Evolutionary conservation across 139 green algal genomes (phyloP).

Genomic region (Volvox reticuliferus): DNA sequence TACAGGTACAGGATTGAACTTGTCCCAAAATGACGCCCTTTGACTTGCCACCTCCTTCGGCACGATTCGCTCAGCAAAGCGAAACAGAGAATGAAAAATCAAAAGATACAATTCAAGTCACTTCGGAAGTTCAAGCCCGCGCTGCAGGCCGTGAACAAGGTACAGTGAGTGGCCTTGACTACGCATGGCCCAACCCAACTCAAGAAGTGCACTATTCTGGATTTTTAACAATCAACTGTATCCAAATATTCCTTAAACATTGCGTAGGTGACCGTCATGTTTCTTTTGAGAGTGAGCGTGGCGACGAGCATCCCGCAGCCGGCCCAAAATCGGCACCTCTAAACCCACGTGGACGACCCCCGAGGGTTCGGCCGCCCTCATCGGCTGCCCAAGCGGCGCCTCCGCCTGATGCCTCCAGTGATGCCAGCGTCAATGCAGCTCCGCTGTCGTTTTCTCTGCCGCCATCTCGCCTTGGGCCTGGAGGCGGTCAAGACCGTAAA

Average conservation of each 20-base stretch:
- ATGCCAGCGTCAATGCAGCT: background rate
- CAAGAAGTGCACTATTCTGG: background rate
- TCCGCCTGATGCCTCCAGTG: background rate
- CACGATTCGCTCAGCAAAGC: background rate
- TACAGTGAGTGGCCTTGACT: background rate
- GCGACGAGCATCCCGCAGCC: background rate
- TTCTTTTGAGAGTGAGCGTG: background rate
- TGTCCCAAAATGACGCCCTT: background rate
- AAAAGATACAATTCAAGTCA: background rate
- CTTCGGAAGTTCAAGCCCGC: background rate
- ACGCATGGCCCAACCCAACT: background rate
- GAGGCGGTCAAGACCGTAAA: background rate
- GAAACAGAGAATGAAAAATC: background rate
- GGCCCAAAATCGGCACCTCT: background rate
- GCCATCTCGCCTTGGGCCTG: background rate
- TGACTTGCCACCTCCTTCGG: background rate
- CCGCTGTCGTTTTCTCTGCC: background rate
- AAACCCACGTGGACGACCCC: background rate
- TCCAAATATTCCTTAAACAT: background rate
- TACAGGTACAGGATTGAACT: too few species aligned
- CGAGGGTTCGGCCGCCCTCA: background rate
- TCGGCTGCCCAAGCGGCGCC: background rate
- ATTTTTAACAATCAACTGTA: background rate
- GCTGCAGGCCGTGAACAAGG: background rate
- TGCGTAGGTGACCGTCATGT: background rate